phyloP scores from a whole-genome alignment of 139 green algal species.

The Micractinium conductrix region DNA sequence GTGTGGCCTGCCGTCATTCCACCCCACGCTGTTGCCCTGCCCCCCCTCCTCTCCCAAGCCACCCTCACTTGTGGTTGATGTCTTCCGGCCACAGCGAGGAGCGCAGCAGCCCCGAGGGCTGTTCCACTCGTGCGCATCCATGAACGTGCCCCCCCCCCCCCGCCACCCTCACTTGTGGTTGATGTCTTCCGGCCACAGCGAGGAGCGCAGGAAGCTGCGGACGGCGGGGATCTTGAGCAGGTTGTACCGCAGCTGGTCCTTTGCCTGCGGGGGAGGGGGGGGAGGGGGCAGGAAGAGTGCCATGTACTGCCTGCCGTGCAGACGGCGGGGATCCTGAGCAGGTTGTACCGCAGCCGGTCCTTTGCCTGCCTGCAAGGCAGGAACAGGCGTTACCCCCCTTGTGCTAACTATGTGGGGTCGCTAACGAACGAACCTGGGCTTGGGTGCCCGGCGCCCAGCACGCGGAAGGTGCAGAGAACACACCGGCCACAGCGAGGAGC shows the following conservation, averaged over 20 bases:
- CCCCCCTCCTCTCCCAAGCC: not conserved
- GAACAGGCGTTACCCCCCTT: too few species aligned
- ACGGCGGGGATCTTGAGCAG: conserved; percentile 59
- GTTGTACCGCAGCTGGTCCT: conserved; percentile 59
- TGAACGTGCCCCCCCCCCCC: not conserved
- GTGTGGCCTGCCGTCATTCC: too few species aligned
- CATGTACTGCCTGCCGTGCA: too few species aligned
- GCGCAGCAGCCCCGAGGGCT: too few species aligned
- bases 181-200: conserved; percentile 72
- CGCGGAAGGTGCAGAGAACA: too few species aligned
- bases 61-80: conserved; percentile 68
- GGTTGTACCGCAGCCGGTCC: not conserved
- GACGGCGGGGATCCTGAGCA: not conserved
- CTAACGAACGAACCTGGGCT: too few species aligned
- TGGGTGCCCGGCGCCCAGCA: too few species aligned
- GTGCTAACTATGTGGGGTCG: too few species aligned
- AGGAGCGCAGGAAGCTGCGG: conserved; percentile 56
- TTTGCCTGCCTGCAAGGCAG: too few species aligned
- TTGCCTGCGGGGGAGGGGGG: conserved; percentile 12
- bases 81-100: conserved; percentile 64
- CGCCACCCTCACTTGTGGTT: conserved; percentile 57
- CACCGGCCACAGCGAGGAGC: too few species aligned
- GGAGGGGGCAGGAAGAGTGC: not conserved
- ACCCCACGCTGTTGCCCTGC: too few species aligned
- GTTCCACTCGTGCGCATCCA: too few species aligned